A percentile compares a stretch with the other conserved stretches of the same genome.
Evolutionary conservation across 1,139 yeast species (phyloP).

Genomic region (Zygoascus hellenicus): DNA sequence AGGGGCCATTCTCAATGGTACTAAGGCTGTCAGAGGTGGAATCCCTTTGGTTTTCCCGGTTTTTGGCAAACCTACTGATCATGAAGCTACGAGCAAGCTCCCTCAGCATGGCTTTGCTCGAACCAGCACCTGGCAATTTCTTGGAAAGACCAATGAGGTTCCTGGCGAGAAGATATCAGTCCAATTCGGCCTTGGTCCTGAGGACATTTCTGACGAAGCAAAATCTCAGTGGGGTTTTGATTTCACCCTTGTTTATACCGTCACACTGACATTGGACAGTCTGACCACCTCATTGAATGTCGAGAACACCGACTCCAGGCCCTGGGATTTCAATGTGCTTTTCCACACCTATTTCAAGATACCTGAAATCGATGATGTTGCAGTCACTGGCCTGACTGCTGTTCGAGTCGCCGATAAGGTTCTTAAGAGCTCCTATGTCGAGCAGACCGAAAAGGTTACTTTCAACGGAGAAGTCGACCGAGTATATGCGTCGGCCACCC

Average conservation of each 20-base stretch:
- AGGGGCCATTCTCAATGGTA: constrained; percentile 81
- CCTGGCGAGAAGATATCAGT: constrained; percentile 50
- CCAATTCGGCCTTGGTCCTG: constrained; percentile 88
- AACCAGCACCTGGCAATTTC: constrained; percentile 81
- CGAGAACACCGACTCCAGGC: constrained; percentile 54
- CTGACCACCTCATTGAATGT: constrained; percentile 70
- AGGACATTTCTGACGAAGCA: constrained; percentile 54
- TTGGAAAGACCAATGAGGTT: constrained; percentile 64
- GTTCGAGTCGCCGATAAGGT: constrained; percentile 70
- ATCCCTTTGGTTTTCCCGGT: constrained; percentile 93
- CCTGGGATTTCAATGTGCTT: constrained; percentile 85
- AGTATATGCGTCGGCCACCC: constrained; percentile 51
- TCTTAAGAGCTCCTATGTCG: constrained; percentile 52
- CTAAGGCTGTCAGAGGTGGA: constrained; percentile 94
- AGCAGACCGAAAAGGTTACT: constrained; percentile 57
- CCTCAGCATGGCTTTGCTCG: constrained; percentile 98
- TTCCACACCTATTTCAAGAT: constrained; percentile 87
- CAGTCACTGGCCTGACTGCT: constrained; percentile 73
- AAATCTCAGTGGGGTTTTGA: constrained; percentile 60
- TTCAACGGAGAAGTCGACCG: constrained; percentile 81
- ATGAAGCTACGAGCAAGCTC: constrained; percentile 40
- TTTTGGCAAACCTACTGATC: constrained; percentile 65
- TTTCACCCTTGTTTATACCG: constrained; percentile 69
- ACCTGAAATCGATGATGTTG: constrained; percentile 68
- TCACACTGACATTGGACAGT: constrained; percentile 45